phyloP scores from a whole-genome alignment of 2,329 filamentous ascomycete species.

The Epichloe sibirici region DNA sequence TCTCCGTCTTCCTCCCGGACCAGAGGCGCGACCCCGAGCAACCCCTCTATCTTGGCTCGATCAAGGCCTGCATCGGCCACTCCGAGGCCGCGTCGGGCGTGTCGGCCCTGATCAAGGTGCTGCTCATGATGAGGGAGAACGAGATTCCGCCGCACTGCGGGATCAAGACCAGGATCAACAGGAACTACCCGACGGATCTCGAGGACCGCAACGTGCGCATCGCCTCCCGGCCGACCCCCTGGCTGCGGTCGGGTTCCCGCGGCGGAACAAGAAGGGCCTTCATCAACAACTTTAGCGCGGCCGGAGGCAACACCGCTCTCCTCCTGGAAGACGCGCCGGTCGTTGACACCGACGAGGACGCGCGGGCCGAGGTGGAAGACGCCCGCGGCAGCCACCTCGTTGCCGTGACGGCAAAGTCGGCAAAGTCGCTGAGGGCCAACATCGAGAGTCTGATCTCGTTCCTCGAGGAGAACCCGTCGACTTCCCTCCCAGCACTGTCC shows the following conservation, averaged over 20 bases:
- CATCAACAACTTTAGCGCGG: conserved; percentile 60
- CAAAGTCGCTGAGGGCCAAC: conserved; percentile 45
- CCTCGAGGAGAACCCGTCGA: conserved; percentile 37
- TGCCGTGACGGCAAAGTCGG: conserved; percentile 43
- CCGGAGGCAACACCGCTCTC: conserved; percentile 59
- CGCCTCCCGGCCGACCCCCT: conserved; percentile 37
- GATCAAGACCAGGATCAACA: conserved; percentile 53
- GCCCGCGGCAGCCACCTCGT: conserved; percentile 44
- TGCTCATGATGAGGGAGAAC: conserved; percentile 52
- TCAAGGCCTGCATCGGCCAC: conserved; percentile 55
- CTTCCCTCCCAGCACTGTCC: conserved; percentile 43
- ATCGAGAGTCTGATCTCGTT: conserved; percentile 40
- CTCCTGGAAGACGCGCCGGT: conserved; percentile 50
- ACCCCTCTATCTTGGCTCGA: conserved; percentile 49
- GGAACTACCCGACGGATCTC: conserved; percentile 44
- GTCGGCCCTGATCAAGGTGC: conserved; percentile 50
- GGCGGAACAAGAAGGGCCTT: conserved; percentile 31
- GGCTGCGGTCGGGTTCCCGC: conserved; percentile 22
- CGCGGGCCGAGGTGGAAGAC: too few species aligned
- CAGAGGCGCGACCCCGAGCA: conserved; percentile 31
- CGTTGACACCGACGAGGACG: conserved; percentile 27
- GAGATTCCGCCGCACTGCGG: conserved; percentile 54
- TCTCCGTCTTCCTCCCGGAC: conserved; percentile 38
- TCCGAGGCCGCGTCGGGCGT: conserved; percentile 49
- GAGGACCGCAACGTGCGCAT: conserved; percentile 46